Evolutionary conservation across 306 rosid genomes (phyloP), one percentile per base, ranked within the genome.

Genomic region (Astragalus membranaceus): DNA sequence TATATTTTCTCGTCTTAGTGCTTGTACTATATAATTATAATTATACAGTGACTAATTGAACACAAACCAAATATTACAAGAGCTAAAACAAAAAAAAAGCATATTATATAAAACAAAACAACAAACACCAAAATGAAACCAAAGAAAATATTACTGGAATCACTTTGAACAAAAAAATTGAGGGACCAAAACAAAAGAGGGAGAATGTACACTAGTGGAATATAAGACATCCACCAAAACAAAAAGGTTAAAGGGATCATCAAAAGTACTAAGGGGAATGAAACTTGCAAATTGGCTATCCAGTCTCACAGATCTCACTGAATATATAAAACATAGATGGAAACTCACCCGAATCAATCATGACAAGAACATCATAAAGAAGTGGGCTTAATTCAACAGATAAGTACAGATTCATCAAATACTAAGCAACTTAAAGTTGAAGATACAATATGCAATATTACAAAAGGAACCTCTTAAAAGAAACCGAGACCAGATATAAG

Each of bases 391-490:
- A 33, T 47, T 48, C 11, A 37, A 47, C 44, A 16, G 17, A 58
- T 5, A 58, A 58, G 26, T 16, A 68, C 57, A 36, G 44, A 64
- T 69, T 37, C 67, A 58, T 59, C 26, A 39, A 36, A 50, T 16
- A 16, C 39, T 17, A 50, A 68, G 62, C 29, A 73, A 4, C 46
- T 36, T 63, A 50, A 48, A 10, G 15, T 10, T 3, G 35, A 14
- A 62, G 35, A 41, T 14, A 58, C 23, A 64, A 69, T 35, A 23
- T 14, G 35, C 29, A 67, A 10, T 3, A 59, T 61, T 42, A 6
- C 36, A 69, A 37, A 68, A 44, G 26, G 54, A 72, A 12, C 66
- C 20, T 58, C 74, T 73, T 67, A 53, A 60, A 50, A 33, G 68
- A 75, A 32, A 72, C 17, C 33, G 80, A 30, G 75, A 65, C 16